These are phyloP conservation scores for Tricholoma sp. DNA, from an alignment of 768 basidiomycete species.

Conservation along the genomic window DNA sequence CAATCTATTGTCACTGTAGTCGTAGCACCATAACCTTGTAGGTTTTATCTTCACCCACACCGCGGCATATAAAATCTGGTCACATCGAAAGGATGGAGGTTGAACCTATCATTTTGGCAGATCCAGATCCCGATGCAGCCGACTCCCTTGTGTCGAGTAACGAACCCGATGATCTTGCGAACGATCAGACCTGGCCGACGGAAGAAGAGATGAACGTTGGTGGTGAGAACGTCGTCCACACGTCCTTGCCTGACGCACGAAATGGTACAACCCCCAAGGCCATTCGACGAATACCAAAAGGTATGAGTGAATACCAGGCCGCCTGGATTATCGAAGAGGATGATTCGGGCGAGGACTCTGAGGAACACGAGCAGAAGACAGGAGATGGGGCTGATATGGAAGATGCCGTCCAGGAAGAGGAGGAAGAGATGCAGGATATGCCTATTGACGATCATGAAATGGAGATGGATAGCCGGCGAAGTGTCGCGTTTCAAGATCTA, in stretches of 20 bases:
- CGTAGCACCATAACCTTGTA: constrained; percentile 22
- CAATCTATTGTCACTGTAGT: neutral
- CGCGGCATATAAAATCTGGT: constrained; percentile 29
- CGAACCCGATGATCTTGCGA: constrained; percentile 82
- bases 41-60: constrained; percentile 65
- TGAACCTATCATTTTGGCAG: constrained; percentile 60
- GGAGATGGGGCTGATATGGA: constrained; percentile 31
- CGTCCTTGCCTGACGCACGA: constrained; percentile 55
- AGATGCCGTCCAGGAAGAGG: constrained; percentile 50
- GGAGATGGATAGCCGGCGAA: constrained; percentile 49
- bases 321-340: constrained; percentile 91
- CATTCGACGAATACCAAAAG: constrained; percentile 86
- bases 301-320: constrained; percentile 95
- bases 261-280: constrained; percentile 73
- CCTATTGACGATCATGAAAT: constrained; percentile 52
- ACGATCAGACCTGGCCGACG: constrained; percentile 98
- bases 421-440: constrained; percentile 62
- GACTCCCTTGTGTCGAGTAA: constrained; percentile 88
- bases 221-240: constrained; percentile 21
- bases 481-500: constrained; percentile 68
- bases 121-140: constrained; percentile 57
- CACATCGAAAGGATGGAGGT: constrained; percentile 54
- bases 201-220: constrained; percentile 82
- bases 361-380: constrained; percentile 33
- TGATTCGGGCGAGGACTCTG: constrained; percentile 51